Evolutionary conservation across 495 filamentous ascomycete species (phyloP), one percentile per base, ranked within the genome.

Genomic region (Haplographium delicatum): DNA sequence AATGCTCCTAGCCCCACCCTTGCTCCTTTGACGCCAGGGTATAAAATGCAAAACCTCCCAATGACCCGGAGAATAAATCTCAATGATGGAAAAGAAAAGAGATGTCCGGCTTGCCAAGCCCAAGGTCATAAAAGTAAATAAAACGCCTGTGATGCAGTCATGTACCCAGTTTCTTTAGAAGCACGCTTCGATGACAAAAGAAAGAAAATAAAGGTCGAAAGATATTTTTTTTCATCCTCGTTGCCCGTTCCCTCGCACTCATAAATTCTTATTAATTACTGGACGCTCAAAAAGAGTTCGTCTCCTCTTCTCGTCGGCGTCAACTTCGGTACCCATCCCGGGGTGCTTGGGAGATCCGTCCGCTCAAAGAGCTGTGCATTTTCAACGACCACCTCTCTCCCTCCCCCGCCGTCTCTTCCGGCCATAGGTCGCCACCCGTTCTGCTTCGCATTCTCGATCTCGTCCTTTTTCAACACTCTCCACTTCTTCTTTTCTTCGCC

Each of bases 251-350:
- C n/a, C n/a, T n/a, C n/a, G n/a, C n/a, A n/a, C n/a, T n/a, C n/a
- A n/a, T n/a, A n/a, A n/a, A n/a, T n/a, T n/a, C n/a, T n/a, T 22
- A 1, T 26, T 22, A 24, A 23, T 62, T 56, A 67, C 38, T 64
- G 57, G 34, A 73, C 69, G 57, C 66, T 62, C 61, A 74, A 58
- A 51, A 65, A 66, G 42, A 74, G 56, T 48, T 73, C 70, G 38
- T 70, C 68, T 9, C 72, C 71, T 35, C 66, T 63, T 53, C 69
- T 62, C 38, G 68, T 73, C 6, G 72, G 72, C 51, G 70, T 74
- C 54, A 74, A 41, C 56, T 68, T 62, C n/a, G 75, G 72, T 51
- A 69, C 61, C 73, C 75, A 79, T 1, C 65, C 70, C 0, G 75
- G 74, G 30, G 74, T 78, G 13, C 59, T 62, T 1, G 75, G 73